These are phyloP conservation scores for Copromyces sp. DNA, from an alignment of 495 filamentous ascomycete genomes.

Conservation along the genomic window DNA sequence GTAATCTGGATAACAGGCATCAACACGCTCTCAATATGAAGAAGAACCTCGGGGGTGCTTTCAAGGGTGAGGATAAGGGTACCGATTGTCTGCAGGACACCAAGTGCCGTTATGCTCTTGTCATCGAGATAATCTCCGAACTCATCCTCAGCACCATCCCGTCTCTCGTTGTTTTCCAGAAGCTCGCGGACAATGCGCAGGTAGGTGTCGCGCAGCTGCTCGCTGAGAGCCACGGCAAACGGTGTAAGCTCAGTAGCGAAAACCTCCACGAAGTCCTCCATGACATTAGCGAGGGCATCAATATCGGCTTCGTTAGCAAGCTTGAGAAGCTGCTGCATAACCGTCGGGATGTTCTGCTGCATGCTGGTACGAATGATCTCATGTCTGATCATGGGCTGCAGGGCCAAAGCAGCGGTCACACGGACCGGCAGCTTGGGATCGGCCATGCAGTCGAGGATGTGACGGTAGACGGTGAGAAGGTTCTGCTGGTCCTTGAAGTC, in stretches of 20 bases:
- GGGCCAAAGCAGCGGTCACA: conserved; percentile 85
- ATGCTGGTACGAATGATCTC: conserved; percentile 87
- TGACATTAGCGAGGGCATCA: conserved; percentile 92
- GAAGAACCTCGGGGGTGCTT: conserved; percentile 87
- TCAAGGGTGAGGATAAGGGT: conserved; percentile 94
- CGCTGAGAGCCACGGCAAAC: conserved; percentile 93
- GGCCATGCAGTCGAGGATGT: conserved; percentile 95
- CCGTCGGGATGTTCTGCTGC: conserved; percentile 97
- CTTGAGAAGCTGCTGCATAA: conserved; percentile 97
- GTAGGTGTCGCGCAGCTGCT: conserved; percentile 94
- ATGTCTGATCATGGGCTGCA: conserved; percentile 92
- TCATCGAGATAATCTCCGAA: conserved; percentile 92
- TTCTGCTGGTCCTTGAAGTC: conserved; percentile 94
- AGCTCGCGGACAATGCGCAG: conserved; percentile 87
- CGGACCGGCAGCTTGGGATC: conserved; percentile 83
- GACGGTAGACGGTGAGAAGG: conserved; percentile 87
- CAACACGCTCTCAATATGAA: conserved; percentile 87
- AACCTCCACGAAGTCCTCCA: conserved; percentile 99
- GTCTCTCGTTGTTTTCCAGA: conserved; percentile 69
- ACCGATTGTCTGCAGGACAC: conserved; percentile 94
- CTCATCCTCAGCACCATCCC: conserved; percentile 60
- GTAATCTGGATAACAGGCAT: conserved; percentile 97
- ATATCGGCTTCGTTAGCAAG: conserved; percentile 93
- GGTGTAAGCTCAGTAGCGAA: conserved; percentile 93
- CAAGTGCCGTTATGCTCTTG: conserved; percentile 95